Evolutionary conservation across 768 basidiomycete genomes (phyloP), one percentile per base, ranked within the genome.

Genomic region (Boletus huronensis): DNA sequence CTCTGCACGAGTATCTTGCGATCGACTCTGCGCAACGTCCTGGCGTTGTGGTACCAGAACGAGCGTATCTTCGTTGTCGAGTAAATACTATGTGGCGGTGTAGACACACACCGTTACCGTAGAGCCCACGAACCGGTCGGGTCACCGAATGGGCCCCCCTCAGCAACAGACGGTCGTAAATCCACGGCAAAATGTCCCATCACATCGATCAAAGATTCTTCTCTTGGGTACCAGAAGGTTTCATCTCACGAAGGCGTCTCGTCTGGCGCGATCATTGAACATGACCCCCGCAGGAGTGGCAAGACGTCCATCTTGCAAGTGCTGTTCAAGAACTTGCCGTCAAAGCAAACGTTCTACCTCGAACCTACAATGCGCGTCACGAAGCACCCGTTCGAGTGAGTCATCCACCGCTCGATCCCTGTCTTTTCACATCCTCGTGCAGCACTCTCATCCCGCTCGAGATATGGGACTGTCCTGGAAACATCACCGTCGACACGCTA

Each of bases 391-490:
- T 87, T 90, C 71, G 89, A 97, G 94, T 97, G 70, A 72, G 91
- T 73, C 62, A 29, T 34, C 32, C 9, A 14, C 41, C 17, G 19
- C 9, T 11, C n/a, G 14, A 6, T 26, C 5, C 3, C 9, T n/a
- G 14, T n/a, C 25, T 23, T 23, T 39, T 8, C 32, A 34, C 43
- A 16, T 19, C 16, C 29, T 9, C 23, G 53, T 58, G 43, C 70
- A 97, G 95, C 72, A 88, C 93, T 39, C 84, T 96, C 58, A 85
- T 97, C 57, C 92, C 93, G 1, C 81, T 98, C 35, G 91, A 97
- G 68, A 84, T 98, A 67, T 97, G 93, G 93, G 94, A 97, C 66
- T 92, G 93, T 62, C 96, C 95, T 0, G 90, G 90, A 25, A 92
- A 87, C 55, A 82, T 85, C 52, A 85, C 91, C 5, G 81, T 88